Conservation (phyloP, 495 filamentous ascomycete genomes). For the Penicillium roqueforti region DNA sequence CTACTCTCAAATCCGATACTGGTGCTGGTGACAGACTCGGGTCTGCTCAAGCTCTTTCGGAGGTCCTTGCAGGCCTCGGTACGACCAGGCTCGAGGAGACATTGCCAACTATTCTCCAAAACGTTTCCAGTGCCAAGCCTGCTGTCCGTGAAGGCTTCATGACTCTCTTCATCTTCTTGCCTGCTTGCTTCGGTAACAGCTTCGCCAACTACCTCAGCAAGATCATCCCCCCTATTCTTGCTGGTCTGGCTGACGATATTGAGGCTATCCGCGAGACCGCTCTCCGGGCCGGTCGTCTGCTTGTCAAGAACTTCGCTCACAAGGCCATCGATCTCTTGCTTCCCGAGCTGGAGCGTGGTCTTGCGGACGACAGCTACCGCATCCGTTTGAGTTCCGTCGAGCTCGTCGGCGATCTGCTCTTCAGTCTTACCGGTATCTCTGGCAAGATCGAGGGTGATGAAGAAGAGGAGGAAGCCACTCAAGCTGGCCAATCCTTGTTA, state of each 20-base stretch:
- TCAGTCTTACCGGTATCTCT: slow-evolving; percentile 95
- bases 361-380: slow-evolving; percentile 92
- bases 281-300: slow-evolving; percentile 81
- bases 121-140: slow-evolving; percentile 85
- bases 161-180: slow-evolving; percentile 98
- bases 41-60: slow-evolving; percentile 93
- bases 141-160: slow-evolving; percentile 96
- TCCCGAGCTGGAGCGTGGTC: slow-evolving; percentile 89
- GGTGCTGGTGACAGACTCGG: slow-evolving; percentile 93
- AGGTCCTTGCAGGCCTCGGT: slow-evolving; percentile 92
- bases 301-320: slow-evolving; percentile 97
- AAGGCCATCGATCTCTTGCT: slow-evolving; percentile 90
- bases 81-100: slow-evolving; percentile 92
- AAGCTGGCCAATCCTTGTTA: slow-evolving; percentile 84
- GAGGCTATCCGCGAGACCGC: slow-evolving; percentile 94
- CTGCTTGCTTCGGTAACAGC: slow-evolving; percentile 97
- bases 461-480: slow-evolving; percentile 70
- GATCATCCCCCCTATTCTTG: slow-evolving; percentile 93
- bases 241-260: slow-evolving; percentile 90
- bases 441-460: slow-evolving; percentile 77
- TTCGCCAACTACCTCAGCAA: slow-evolving; percentile 93
- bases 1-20: slow-evolving; percentile 93
- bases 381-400: slow-evolving; percentile 97
- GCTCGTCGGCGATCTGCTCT: slow-evolving; percentile 91
- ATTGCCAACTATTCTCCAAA: slow-evolving; percentile 92